phyloP scores from a whole-genome alignment of 495 filamentous ascomycete species.

The Aspergillus diversus region DNA sequence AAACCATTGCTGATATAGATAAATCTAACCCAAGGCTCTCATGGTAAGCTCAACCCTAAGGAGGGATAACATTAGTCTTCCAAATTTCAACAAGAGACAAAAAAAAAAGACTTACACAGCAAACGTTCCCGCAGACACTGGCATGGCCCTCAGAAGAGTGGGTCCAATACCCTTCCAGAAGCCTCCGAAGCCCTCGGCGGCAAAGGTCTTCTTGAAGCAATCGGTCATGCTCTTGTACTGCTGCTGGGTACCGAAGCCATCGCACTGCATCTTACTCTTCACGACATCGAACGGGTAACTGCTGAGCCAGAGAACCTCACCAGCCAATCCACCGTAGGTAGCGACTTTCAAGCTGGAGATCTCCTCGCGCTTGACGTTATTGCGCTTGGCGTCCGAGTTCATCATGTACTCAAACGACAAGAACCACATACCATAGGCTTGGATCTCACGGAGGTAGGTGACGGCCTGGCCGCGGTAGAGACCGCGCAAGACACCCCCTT shows the following conservation, averaged over 20 bases:
- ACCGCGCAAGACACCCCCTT: conserved; percentile 67
- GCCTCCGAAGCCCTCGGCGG: conserved; percentile 73
- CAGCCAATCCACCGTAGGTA: conserved; percentile 88
- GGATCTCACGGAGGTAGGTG: conserved; percentile 84
- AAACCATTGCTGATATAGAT: conserved; percentile 13
- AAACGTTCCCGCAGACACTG: conserved; percentile 95
- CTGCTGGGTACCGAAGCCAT: conserved; percentile 76
- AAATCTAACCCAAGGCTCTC: conserved; percentile 46
- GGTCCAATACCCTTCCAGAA: conserved; percentile 97
- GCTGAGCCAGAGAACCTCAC: conserved; percentile 88
- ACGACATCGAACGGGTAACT: conserved; percentile 96
- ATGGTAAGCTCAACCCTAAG: conserved; percentile 50
- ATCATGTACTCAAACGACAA: conserved; percentile 93
- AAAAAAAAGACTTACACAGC: conserved; percentile 59
- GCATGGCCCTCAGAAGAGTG: conserved; percentile 95
- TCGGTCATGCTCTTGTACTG: conserved; percentile 83
- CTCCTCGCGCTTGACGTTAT: conserved; percentile 71
- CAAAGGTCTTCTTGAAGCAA: conserved; percentile 84
- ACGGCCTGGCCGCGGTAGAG: conserved; percentile 87
- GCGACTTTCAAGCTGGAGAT: conserved; percentile 85
- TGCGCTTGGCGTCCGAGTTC: conserved; percentile 81
- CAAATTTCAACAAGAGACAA: conserved; percentile 3
- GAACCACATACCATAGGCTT: conserved; percentile 97
- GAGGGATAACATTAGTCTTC: no score
- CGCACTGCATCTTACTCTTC: conserved; percentile 99